phyloP scores from a whole-genome alignment of 305 asterid species.

The Solanum hybrid region DNA sequence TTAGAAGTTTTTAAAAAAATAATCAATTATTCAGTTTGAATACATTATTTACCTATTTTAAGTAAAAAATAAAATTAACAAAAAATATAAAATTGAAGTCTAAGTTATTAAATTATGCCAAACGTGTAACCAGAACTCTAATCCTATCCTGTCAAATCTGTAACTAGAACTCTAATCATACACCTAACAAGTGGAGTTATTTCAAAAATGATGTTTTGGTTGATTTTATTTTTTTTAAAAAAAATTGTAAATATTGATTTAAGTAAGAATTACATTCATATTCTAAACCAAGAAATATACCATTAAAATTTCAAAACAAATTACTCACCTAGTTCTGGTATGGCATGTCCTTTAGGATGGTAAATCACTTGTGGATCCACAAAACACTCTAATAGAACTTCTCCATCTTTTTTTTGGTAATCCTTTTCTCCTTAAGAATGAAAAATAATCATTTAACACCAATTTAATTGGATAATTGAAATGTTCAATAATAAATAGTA shows the following conservation, averaged over 20 bases:
- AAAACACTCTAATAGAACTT: not conserved
- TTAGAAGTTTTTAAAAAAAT: too few relatives aligned
- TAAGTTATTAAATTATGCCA: not conserved
- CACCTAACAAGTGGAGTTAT: not conserved
- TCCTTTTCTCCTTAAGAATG: not conserved
- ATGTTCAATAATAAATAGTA: not conserved
- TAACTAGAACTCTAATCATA: not conserved
- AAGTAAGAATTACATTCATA: not conserved
- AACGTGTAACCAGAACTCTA: not conserved
- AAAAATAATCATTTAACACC: not conserved
- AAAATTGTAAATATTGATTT: not conserved
- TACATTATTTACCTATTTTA: not conserved
- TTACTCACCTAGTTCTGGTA: conserved; percentile 1
- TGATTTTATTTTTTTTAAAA: not conserved
- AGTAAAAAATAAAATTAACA: too few relatives aligned
- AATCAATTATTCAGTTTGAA: too few relatives aligned
- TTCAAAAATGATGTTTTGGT: not conserved
- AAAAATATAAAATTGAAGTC: not conserved
- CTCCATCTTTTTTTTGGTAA: not conserved
- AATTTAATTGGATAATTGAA: too few relatives aligned
- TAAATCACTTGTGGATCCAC: conserved; percentile 1
- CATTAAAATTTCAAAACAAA: not conserved
- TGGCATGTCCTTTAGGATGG: conserved; percentile 3
- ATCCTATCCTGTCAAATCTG: not conserved
- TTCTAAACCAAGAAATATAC: not conserved